Evolutionary conservation across 192 early-diverging fungal genomes (phyloP), one percentile per base, ranked within the genome.

Genomic region (Podila clonocystis): DNA sequence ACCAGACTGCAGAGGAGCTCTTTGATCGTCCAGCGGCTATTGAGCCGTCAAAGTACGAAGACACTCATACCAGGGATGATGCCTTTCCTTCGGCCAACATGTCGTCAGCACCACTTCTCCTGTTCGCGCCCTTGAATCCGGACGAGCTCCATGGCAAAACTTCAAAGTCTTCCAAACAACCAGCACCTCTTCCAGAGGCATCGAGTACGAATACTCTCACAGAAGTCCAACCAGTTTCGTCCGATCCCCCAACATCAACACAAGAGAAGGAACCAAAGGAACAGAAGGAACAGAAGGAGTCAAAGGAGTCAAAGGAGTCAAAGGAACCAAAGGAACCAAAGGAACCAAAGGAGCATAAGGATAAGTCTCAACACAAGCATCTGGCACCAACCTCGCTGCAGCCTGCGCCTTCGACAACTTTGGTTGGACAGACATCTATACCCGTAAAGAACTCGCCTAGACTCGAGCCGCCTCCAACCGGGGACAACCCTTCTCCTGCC

Each of bases 1-100:
- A 80, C 28, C 77, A 80, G 50, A 80, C 77, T n/a, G 65, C 77
- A 2, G 77, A 80, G 30, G 77, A 80, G 19, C 77, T 80, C 20
- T 80, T 80, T 28, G 77, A 80, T 52, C 65, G 77, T 19, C 77
- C 77, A 55, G 77, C 77, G 1, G 36, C 66, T 5, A 80, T 80
- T 19, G 77, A 72, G 19, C 70, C 70, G 26, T 69, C 77, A 29
- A 50, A 79, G 12, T 65, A 64, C 41, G 77, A 80, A 7, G 67
- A 73, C 11, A 58, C 57, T 28, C 30, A 9, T 24, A 28, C 60
- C n/a, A 63, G 52, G 28, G 77, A 80, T 41, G 69, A 68, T 19
- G 36, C 67, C 1, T 80, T 80, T 33, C 77, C 77, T 5, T 80
- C 77, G 3, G 52, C 62, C 26, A 72, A 50, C 26, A 69, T 38